Evolutionary conservation across 495 filamentous ascomycete genomes (phyloP), one percentile per base, ranked within the genome.

Genomic region (Penicillium ucsense): DNA sequence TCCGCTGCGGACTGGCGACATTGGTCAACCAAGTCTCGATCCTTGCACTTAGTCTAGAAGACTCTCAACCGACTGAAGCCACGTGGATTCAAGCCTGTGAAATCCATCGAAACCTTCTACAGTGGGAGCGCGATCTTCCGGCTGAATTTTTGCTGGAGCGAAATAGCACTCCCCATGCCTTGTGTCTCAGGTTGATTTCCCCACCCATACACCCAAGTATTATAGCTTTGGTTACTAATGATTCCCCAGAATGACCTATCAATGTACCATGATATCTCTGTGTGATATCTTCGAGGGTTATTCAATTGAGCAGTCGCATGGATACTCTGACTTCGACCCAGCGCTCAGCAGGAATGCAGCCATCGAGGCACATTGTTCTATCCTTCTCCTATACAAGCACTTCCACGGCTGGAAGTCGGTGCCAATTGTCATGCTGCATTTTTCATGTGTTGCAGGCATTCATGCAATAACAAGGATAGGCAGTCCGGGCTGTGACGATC

Each of bases 371-470:
- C 51, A 58, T 27, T 57, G 60, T 20, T 58, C 60, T 0, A 52
- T 63, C 40, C 43, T 63, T 6, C 47, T 63, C 3, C 37, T 60
- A 6, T 60, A 50, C 43, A 54, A 53, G 45, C 47, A 50, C 4
- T 41, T 20, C 33, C 57, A 63, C 38, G 60, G 60, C 5, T 58
- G 53, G 46, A 63, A 60, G 34, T 60, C 60, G 2, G 34, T 60
- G n/a, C 57, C 60, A 3, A 56, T 63, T 38, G 57, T 63, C 2
- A 63, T 63, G 60, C 42, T 60, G 8, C 60, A 63, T 38, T 60
- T 60, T 38, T 57, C 58, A 34, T 60, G 57, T 34, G 42, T 57
- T 2, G 60, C 48, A 0, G 57, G 60, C 2, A 51, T 63, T 6
- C 52, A 60, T 35, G 47, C 54, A 27, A 46, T 55, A 11, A 52